Evolutionary conservation across 805 yeast genomes (phyloP), one percentile per base, ranked within the genome.

Genomic region (Starmera quercuum): DNA sequence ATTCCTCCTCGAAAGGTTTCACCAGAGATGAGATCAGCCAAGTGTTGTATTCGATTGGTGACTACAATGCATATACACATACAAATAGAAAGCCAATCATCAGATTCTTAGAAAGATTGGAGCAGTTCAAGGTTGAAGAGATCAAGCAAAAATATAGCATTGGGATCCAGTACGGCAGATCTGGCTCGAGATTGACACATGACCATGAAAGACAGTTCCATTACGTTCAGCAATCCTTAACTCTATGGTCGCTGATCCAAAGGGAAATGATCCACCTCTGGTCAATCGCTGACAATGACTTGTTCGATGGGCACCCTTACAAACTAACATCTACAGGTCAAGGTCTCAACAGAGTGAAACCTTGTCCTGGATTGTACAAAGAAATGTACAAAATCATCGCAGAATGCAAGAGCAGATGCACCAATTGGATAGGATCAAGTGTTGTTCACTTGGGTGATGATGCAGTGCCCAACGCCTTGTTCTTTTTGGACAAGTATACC

Each of bases 361-460:
- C 83, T 3, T 81, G 88, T 45, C 92, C 92, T 2, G 59, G 68
- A 8, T 67, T 83, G 20, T 68, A 75, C 53, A 68, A 81, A 34
- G 76, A 76, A 34, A 83, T 83, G 88, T 79, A 79, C 44, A 68
- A 65, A 38, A 74, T 83, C 38, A 63, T 83, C 31, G 55, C 66
- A n/a, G 78, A 76, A 37, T 83, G 83, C 29, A 83, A 83, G 48
- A 54, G 61, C 20, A 64, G 66, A 31, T 73, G 83, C 16, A 73
- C 79, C 4, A 59, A 70, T 3, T 83, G 92, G 90, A 79, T 83
- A 22, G 94, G 94, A 2, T 76, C 85, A 5, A 74, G 83, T 12
- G 90, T 80, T 16, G 82, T 83, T 17, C 94, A 83, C 55, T 50
- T 83, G 13, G 94, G 92, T 26, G 94, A 83, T 54, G 81, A 78